phyloP scores from a whole-genome alignment of 176 grass and related monocot species.

The Triticum dicoccoides region DNA sequence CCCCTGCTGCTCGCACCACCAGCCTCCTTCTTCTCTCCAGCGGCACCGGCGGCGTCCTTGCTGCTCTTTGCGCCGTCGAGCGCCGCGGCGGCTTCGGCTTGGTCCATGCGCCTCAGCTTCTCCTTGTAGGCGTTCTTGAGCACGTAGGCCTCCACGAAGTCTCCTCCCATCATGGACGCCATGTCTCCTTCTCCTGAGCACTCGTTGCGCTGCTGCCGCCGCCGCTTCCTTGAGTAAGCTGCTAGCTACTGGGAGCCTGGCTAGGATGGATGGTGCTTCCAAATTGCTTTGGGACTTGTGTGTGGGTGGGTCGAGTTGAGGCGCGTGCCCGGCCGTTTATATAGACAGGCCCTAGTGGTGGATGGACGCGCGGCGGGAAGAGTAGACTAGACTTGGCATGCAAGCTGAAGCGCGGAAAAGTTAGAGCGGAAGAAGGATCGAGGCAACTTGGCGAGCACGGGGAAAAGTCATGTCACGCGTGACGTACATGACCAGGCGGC shows the following conservation, averaged over 20 bases:
- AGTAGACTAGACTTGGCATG: too few relatives aligned
- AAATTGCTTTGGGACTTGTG: not conserved
- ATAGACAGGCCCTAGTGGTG: not conserved
- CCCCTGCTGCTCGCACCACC: not conserved
- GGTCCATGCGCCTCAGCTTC: conserved; percentile 39
- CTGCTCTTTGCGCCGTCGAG: not conserved
- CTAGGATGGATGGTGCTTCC: not conserved
- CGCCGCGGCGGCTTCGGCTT: not conserved
- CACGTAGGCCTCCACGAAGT: conserved; percentile 56
- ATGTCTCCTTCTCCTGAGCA: not conserved
- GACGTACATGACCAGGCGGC: not conserved
- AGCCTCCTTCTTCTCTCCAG: conserved; percentile 6
- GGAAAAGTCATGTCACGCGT: not conserved
- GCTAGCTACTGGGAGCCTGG: not conserved
- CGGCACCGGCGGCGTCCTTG: not conserved
- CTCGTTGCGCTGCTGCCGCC: too few relatives aligned
- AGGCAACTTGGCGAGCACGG: conserved; percentile 19
- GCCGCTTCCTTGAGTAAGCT: not conserved
- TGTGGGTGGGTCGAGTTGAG: not conserved
- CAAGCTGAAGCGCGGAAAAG: too few relatives aligned
- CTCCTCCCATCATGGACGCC: conserved; percentile 62
- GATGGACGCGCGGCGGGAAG: too few relatives aligned
- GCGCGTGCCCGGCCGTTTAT: not conserved
- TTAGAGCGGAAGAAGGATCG: not conserved
- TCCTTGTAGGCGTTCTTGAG: conserved; percentile 57